phyloP scores from a whole-genome alignment of 2,329 filamentous ascomycete genomes.

The Botrytis paeoniae region DNA sequence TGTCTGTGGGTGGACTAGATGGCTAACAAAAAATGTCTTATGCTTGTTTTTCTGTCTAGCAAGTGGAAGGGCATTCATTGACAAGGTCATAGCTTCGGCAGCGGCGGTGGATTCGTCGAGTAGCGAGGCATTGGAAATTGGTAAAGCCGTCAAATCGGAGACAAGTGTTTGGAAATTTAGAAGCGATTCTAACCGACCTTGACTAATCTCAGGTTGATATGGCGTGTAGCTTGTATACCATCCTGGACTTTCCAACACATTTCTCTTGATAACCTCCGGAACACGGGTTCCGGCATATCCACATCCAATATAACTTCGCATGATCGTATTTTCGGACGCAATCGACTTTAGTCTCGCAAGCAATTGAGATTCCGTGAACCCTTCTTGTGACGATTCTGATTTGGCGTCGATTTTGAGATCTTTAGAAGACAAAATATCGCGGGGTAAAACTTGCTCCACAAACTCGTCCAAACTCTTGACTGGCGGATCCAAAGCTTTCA shows the following conservation, averaged over 20 bases:
- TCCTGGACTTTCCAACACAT: slow-evolving; percentile 85
- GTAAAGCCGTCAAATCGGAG: slow-evolving; percentile 79
- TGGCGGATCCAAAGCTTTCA: slow-evolving; percentile 73
- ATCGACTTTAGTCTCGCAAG: slow-evolving; percentile 52
- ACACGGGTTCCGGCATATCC: slow-evolving; percentile 88
- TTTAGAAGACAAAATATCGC: slow-evolving; percentile 69
- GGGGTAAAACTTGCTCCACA: slow-evolving; percentile 77
- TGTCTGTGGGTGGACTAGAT: slow-evolving; percentile 81
- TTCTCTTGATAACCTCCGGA: slow-evolving; percentile 87
- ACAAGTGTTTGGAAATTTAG: slow-evolving; percentile 96
- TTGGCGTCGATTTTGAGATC: slow-evolving; percentile 54
- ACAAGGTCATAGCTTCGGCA: slow-evolving; percentile 93
- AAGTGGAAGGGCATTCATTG: slow-evolving; percentile 69
- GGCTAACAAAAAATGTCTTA: slow-evolving; percentile 82
- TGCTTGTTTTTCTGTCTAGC: slow-evolving; percentile 69
- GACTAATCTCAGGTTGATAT: slow-evolving; percentile 96
- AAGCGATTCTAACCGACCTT: slow-evolving; percentile 86
- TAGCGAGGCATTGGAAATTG: slow-evolving; percentile 86
- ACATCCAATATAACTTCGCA: slow-evolving; percentile 72
- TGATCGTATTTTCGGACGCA: slow-evolving; percentile 57
- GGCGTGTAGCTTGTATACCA: slow-evolving; percentile 99
- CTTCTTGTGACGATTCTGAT: slow-evolving; percentile 36
- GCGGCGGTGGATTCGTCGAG: slow-evolving; percentile 90
- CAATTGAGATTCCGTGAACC: slow-evolving; percentile 56
- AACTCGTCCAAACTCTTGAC: slow-evolving; percentile 75